phyloP scores from a whole-genome alignment of 441 rosid species.

The Gossypium aridum region DNA sequence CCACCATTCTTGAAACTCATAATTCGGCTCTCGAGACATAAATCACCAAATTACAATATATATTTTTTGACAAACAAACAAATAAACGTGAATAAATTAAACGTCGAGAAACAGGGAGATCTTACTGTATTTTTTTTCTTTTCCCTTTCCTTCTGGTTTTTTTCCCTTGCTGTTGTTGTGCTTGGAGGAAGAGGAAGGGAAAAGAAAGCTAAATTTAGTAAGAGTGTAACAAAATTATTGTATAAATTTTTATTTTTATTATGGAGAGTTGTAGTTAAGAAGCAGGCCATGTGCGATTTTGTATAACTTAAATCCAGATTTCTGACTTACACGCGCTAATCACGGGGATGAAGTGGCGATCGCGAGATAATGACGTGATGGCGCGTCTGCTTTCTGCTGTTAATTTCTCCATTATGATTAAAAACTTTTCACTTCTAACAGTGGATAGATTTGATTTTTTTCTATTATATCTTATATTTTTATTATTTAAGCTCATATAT shows the following conservation, averaged over 20 bases:
- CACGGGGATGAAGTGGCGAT: not conserved
- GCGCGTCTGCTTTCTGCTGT: not conserved
- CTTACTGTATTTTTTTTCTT: not conserved
- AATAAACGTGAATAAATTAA: not conserved
- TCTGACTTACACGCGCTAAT: conserved; percentile 14
- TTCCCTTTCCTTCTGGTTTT: not conserved
- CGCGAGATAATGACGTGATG: not conserved
- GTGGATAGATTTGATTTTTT: too few species aligned
- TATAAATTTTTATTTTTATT: not conserved
- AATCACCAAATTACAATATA: not conserved
- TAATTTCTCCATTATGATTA: not conserved
- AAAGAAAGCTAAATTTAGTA: conserved; percentile 14
- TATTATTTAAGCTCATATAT: too few species aligned
- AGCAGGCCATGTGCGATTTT: conserved; percentile 9
- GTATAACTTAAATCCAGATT: not conserved
- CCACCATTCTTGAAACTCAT: conserved; percentile 96
- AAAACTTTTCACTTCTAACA: too few species aligned
- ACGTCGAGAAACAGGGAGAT: not conserved
- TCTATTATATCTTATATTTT: too few species aligned
- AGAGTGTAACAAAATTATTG: not conserved
- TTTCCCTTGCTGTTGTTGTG: conserved; percentile 6
- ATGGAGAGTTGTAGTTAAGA: not conserved
- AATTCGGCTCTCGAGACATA: conserved; percentile 71
- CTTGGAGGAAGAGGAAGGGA: not conserved
- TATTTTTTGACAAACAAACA: not conserved